phyloP scores from a whole-genome alignment of 352 stramenopile genomes.

The Globisporangium solare region DNA sequence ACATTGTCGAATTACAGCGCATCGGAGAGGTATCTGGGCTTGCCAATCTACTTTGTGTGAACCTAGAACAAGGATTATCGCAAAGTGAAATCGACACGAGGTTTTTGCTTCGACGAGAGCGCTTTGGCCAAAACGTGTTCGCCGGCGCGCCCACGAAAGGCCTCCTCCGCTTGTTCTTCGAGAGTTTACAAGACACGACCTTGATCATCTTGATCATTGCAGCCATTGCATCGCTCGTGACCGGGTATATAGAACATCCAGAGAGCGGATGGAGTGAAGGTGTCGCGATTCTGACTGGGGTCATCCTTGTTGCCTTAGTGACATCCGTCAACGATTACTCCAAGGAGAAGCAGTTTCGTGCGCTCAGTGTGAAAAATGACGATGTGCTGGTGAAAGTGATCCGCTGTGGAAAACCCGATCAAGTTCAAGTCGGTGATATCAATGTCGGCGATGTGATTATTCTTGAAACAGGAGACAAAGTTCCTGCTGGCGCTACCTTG shows the following conservation, averaged over 20 bases:
- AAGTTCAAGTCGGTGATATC: slow-evolving; percentile 69
- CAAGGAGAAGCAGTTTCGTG: slow-evolving; percentile 90
- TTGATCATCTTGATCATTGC: slow-evolving; percentile 88
- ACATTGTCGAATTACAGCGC: slow-evolving; percentile 50
- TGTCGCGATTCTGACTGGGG: slow-evolving; percentile 91
- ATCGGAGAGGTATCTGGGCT: slow-evolving; percentile 54
- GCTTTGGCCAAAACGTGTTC: slow-evolving; percentile 68
- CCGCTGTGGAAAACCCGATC: slow-evolving; percentile 53
- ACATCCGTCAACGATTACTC: slow-evolving; percentile 96
- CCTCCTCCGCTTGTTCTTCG: slow-evolving; percentile 75
- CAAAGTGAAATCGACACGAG: slow-evolving; percentile 51
- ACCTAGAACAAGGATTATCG: slow-evolving; percentile 57
- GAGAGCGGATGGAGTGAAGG: slow-evolving; percentile 93
- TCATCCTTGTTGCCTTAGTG: slow-evolving; percentile 93
- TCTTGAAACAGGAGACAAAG: slow-evolving; percentile 90
- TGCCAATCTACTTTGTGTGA: slow-evolving; percentile 62
- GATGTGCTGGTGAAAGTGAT: slow-evolving; percentile 85
- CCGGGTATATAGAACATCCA: slow-evolving; percentile 72
- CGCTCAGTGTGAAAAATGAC: slow-evolving; percentile 84
- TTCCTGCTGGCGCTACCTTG: slow-evolving; percentile 93
- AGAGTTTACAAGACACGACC: slow-evolving; percentile 88
- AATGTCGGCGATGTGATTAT: slow-evolving; percentile 88
- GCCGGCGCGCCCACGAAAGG: slow-evolving; percentile 76
- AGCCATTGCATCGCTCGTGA: slow-evolving; percentile 81
- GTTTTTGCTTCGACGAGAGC: slow-evolving; percentile 46